These are phyloP conservation scores for Umbelopsis sp. DNA, from an alignment of 371 early-diverging fungal species.

Conservation along the genomic window DNA sequence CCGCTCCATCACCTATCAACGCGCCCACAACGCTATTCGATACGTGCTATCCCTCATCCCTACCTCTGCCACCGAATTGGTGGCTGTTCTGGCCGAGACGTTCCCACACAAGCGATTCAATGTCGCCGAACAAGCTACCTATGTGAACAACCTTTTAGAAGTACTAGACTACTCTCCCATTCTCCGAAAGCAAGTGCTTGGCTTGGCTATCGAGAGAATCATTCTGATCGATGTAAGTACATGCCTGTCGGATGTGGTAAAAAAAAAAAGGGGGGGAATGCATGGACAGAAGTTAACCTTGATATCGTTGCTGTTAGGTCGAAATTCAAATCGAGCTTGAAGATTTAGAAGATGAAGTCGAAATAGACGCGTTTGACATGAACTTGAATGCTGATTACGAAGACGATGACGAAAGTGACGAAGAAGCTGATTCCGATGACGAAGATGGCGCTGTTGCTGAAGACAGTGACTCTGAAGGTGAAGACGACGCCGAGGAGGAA, in stretches of 20 bases:
- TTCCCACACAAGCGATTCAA: conserved; percentile 83
- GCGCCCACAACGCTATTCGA: conserved; percentile 70
- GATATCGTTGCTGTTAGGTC: conserved; percentile 41
- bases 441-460: conserved; percentile 25
- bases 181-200: conserved; percentile 73
- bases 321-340: conserved; percentile 94
- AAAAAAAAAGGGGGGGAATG: no score
- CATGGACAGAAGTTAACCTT: neutral
- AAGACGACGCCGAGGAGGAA: conserved; percentile 31
- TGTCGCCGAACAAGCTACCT: conserved; percentile 68
- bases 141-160: conserved; percentile 74
- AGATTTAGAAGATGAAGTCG: conserved; percentile 82
- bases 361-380: conserved; percentile 43
- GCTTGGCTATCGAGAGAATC: conserved; percentile 78
- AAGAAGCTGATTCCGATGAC: conserved; percentile 27
- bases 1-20: conserved; percentile 52
- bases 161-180: conserved; percentile 78
- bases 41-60: conserved; percentile 78
- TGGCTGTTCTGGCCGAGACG: conserved; percentile 61
- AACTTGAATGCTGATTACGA: conserved; percentile 49
- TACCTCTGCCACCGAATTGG: conserved; percentile 71
- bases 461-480: conserved; percentile 32
- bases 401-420: conserved; percentile 41
- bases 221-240: conserved; percentile 84
- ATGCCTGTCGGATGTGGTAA: neutral